Evolutionary conservation across 2,329 filamentous ascomycete genomes (phyloP), one percentile per base, ranked within the genome.

Genomic region (Endoconidiophora polonica): DNA sequence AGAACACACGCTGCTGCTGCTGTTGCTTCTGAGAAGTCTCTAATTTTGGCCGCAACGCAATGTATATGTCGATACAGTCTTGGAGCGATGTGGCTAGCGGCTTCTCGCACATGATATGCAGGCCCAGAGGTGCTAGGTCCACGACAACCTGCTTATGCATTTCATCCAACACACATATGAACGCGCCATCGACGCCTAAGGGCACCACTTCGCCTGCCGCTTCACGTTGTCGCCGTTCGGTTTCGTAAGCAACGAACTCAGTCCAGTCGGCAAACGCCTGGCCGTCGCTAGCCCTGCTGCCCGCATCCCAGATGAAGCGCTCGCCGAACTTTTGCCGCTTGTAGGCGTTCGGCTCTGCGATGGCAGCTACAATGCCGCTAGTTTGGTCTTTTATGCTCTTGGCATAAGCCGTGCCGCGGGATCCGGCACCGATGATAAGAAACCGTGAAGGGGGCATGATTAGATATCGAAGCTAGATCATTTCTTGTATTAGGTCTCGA

Each of bases 31-130:
- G 16, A 18, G 16, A 18, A 50, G 40, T 59, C 53, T 6, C 18
- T 57, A 53, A 1, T 5, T 55, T 57, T 5, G 63, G 61, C 12
- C 65, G 60, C 55, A 85, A 61, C 1, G 79, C 72, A 45, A 66
- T 66, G 62, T 79, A 86, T 58, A 94, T 90, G 41, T 69, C 70
- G 36, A 94, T 67, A 60, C 87, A 95, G 58, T 91, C 86, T 16
- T 72, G 63, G 24, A 96, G 67, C 0, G 76, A 82, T 20, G 86
- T 86, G 0, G 87, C 86, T 49, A 98, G 67, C 2, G 91, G 91
- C 66, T 98, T 98, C 70, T 98, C 91, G 62, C 87, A 93, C 71
- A 95, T 84, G 55, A 96, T 78, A 62, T 95, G 87, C 44, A 95
- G 66, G 2, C 74, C 61, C 68, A 80, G 66, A 10, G 75, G 75